These are phyloP conservation scores for Zymoseptoria crescenta DNA, from an alignment of 2,329 filamentous ascomycete species.

Conservation along the genomic window DNA sequence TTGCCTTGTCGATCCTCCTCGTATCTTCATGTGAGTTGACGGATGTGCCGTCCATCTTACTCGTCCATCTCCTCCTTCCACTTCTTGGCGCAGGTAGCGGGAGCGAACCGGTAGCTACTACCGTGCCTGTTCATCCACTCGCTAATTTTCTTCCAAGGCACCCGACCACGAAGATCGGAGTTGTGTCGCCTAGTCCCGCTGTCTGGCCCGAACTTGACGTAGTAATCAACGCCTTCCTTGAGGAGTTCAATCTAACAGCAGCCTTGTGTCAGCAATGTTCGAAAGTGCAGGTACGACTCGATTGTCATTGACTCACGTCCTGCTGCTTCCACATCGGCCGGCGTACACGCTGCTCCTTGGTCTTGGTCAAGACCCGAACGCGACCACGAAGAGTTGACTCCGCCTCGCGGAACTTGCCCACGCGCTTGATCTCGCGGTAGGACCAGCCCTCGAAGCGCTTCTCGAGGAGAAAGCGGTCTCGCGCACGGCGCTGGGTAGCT, in stretches of 20 bases:
- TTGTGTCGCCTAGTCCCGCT: constrained; percentile 1
- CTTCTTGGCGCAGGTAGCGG: constrained; percentile 56
- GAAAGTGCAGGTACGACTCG: neutral
- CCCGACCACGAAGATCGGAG: constrained; percentile 12
- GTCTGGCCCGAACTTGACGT: constrained; percentile 3
- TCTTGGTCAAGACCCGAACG: constrained; percentile 58
- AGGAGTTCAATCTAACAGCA: constrained; percentile 25
- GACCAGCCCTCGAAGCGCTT: constrained; percentile 51
- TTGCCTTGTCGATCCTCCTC: neutral
- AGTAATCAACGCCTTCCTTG: constrained; percentile 14
- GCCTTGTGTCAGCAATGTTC: constrained; percentile 5
- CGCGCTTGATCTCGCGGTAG: constrained; percentile 55
- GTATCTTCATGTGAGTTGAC: neutral
- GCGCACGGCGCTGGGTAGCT: constrained; percentile 13
- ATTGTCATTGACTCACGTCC: constrained; percentile 53
- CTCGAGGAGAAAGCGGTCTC: constrained; percentile 40
- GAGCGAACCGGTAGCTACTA: constrained; percentile 52
- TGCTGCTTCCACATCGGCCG: constrained; percentile 55
- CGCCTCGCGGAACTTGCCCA: constrained; percentile 52
- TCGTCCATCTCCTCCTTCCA: constrained; percentile 41
- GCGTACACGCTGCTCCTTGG: constrained; percentile 53
- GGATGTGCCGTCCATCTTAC: neutral
- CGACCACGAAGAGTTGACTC: constrained; percentile 67
- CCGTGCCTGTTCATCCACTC: constrained; percentile 46
- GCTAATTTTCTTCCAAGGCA: constrained; percentile 53